These are phyloP conservation scores for Pulicaria dysenterica DNA, from an alignment of 129 eudicot species.

Conservation along the genomic window DNA sequence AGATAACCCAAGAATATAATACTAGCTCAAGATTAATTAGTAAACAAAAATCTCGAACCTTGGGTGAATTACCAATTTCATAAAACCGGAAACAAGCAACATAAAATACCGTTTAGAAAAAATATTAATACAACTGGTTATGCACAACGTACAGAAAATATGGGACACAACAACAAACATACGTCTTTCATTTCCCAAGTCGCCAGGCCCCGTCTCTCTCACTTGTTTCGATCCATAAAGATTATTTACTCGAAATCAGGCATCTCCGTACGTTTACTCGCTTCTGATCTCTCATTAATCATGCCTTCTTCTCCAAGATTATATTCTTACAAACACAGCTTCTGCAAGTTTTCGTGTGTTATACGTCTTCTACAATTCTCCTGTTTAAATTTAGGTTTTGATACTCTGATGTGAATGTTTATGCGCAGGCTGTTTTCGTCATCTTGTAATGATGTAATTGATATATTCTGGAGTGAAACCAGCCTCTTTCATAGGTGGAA, in stretches of 20 bases:
- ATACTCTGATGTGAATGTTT: not conserved
- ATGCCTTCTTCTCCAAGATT: no score
- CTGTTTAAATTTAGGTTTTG: not conserved
- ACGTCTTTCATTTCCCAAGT: no score
- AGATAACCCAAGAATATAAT: no score
- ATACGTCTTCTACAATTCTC: not conserved
- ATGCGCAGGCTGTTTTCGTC: slow-evolving; percentile 1
- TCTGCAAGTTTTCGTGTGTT: no score
- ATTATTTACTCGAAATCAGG: slow-evolving; percentile 9
- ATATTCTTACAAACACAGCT: no score
- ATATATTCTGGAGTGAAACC: slow-evolving; percentile 21
- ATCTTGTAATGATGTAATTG: slow-evolving; percentile 10
- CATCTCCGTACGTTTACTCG: slow-evolving; percentile 5
- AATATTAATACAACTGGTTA: not conserved
- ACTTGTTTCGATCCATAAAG: not conserved
- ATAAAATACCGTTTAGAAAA: not conserved
- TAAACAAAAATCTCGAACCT: no score
- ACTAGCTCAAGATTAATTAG: no score
- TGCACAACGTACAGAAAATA: not conserved
- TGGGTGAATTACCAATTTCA: no score
- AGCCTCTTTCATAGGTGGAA: slow-evolving; percentile 7
- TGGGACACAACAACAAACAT: no score
- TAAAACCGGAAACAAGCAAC: no score
- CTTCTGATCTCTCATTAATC: not conserved
- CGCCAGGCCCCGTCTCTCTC: not conserved